Evolutionary conservation across 2,329 filamentous ascomycete species (phyloP), one percentile per base, ranked within the genome.

Genomic region (Aspergillus fischeri): DNA sequence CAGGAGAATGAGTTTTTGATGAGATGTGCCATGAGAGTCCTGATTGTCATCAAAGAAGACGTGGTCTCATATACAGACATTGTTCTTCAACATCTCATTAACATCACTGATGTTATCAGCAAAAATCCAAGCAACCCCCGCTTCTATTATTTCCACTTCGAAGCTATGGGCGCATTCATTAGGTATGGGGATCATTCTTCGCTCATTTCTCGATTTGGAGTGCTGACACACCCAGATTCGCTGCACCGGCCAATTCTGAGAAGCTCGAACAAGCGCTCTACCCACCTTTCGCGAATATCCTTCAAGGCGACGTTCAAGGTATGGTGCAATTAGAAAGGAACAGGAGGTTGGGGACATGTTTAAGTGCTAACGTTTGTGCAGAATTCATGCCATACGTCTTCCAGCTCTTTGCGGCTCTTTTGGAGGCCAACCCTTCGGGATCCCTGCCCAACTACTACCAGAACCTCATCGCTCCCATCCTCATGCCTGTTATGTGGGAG

Each of bases 1-100:
- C 94, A 99, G 71, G 94, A 99, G 76, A 99, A 99, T 70, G 94
- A 99, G 72, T 99, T 97, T 73, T 75, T 99, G 69, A 97, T 99
- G 92, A 90, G 92, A 67, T 99, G 94, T 68, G 91, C 97, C 56
- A 99, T 99, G 94, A 86, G 94, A 66, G 93, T 99, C 11, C 81
- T 99, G 59, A 92, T 99, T 63, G 92, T 97, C 62, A 89, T 97
- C 74, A 90, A 89, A 71, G 92, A 96, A 50, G 89, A 86, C 28
- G 85, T 93, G 14, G 76, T 87, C 2, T 82, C 86, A 1, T 86
- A 94, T 51, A 81, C 88, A 5, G 91, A 96, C 65, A 84, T 83
- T 63, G 85, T 96, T n/a, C 78, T 97, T 53, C 83, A 85, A 53
- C 92, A 95, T 72, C 83, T 99, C 58, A 86, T 96, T 69, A 88